Percentiles rank a stretch among this genome's conserved stretches.
These are phyloP conservation scores for Apiotrichum domesticum DNA, from an alignment of 1,284 basidiomycete species.

Conservation along the genomic window DNA sequence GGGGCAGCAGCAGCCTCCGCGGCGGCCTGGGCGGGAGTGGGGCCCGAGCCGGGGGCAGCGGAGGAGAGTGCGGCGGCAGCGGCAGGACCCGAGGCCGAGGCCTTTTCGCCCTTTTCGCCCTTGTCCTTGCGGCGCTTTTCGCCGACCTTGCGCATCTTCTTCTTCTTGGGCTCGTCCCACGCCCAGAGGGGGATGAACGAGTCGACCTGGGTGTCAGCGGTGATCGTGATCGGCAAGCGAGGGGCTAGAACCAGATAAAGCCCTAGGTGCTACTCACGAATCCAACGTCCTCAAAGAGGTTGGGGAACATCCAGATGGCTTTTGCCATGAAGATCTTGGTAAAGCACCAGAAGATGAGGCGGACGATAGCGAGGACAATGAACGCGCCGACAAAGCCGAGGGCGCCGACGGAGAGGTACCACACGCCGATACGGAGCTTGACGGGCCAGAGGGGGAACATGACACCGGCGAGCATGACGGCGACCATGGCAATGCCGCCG, in stretches of 20 bases:
- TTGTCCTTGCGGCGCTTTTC: slow-evolving; percentile 19
- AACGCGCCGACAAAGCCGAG: slow-evolving; percentile 85
- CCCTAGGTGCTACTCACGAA: slow-evolving; percentile 62
- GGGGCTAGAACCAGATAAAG: too few relatives aligned
- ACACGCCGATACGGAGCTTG: slow-evolving; percentile 87
- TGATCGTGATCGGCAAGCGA: background rate
- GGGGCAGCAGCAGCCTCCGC: slow-evolving; percentile 6
- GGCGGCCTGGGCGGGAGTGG: slow-evolving; percentile 11
- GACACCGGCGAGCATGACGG: slow-evolving; percentile 88
- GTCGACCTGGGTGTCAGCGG: slow-evolving; percentile 65
- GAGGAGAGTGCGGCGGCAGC: background rate
- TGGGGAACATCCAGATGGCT: slow-evolving; percentile 99
- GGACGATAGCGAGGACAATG: slow-evolving; percentile 83
- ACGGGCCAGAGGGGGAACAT: slow-evolving; percentile 99
- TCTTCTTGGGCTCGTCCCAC: slow-evolving; percentile 93
- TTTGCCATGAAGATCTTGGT: slow-evolving; percentile 80
- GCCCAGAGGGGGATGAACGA: slow-evolving; percentile 97
- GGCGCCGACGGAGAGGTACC: slow-evolving; percentile 86
- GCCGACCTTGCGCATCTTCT: slow-evolving; percentile 52
- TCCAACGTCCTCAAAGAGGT: slow-evolving; percentile 96
- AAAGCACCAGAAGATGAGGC: slow-evolving; percentile 89
- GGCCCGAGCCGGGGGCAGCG: slow-evolving; percentile 2
- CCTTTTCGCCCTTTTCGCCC: slow-evolving; percentile 11
- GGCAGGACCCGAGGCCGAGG: slow-evolving; percentile 5
- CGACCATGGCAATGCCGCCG: slow-evolving; percentile 88